Conservation (phyloP, 129 eudicot genomes). For the Chrysanthemum lavandulifolium region DNA sequence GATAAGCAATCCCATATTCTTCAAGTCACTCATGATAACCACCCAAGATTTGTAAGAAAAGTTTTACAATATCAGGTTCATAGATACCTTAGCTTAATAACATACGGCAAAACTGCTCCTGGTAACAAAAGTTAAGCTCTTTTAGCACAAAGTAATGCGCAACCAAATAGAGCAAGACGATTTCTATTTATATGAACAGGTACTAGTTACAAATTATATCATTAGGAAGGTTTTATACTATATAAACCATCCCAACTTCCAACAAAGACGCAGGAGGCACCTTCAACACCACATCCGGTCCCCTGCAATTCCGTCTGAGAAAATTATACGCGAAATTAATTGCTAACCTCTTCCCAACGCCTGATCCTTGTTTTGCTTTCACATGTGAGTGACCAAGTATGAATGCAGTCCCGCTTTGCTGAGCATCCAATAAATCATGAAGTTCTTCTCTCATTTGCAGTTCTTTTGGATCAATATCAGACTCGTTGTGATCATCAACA, state of each 20-base stretch:
- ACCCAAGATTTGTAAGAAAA: too few species aligned
- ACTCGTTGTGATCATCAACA: slow-evolving; percentile 34
- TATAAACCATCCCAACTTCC: slow-evolving; percentile 79
- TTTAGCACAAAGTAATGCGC: background rate
- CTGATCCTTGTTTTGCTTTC: slow-evolving; percentile 50
- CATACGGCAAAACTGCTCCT: slow-evolving; percentile 8
- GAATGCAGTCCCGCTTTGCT: slow-evolving; percentile 83
- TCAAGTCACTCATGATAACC: too few species aligned
- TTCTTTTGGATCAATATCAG: slow-evolving; percentile 38
- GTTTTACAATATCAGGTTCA: background rate
- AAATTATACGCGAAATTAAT: slow-evolving; percentile 51
- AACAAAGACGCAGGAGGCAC: slow-evolving; percentile 77
- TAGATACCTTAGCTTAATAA: too few species aligned
- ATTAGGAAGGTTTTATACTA: slow-evolving; percentile 22
- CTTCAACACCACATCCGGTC: slow-evolving; percentile 68
- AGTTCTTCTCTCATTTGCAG: slow-evolving; percentile 53
- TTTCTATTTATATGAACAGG: slow-evolving; percentile 15
- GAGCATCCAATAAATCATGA: slow-evolving; percentile 59
- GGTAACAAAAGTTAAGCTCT: slow-evolving; percentile 8
- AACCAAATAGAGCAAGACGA: slow-evolving; percentile 2
- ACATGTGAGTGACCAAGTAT: slow-evolving; percentile 77
- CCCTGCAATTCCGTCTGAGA: slow-evolving; percentile 66
- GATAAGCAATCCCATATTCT: too few species aligned
- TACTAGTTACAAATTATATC: background rate
- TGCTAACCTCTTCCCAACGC: slow-evolving; percentile 50